Evolutionary conservation across 352 stramenopile species (phyloP), one percentile per base, ranked within the genome.

Genomic region (Pythium aphanidermatum): DNA sequence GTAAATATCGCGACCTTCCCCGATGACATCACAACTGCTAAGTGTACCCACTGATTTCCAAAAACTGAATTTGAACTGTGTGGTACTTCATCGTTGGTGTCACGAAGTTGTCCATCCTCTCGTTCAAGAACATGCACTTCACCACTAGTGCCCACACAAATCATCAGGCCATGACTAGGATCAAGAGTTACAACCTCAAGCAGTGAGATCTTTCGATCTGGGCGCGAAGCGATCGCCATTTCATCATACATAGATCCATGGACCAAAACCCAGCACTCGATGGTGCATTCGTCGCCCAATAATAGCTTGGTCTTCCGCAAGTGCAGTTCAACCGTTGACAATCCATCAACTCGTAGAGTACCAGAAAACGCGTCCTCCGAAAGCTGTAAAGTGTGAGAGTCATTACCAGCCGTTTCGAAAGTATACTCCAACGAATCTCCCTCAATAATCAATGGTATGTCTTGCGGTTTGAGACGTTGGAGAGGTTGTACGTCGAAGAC

Each of bases 401-500:
- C n/a, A n/a, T n/a, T n/a, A n/a, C n/a, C n/a, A n/a, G n/a, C n/a
- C n/a, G n/a, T n/a, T n/a, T n/a, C 34, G 25, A 80, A 37, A 26
- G 25, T 27, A 38, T 67, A 88, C 27, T 62, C 64, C 12, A 86
- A 40, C 0, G 37, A 29, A 33, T 68, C 58, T 7, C 76, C 76
- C 17, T 24, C 44, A 39, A 88, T 71, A 13, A 88, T 37, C 5
- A 86, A 50, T 9, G 76, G 74, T 1, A 33, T 26, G 19, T 66
- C 54, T 11, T 51, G 50, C 19, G 55, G 44, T 5, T 47, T 54
- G 0, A 39, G 49, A 23, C 51, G 39, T 1, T 47, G 38, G 1
- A 66, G 28, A 29, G 61, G 47, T 31, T 84, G 62, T 2, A 92
- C 74, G 48, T 92, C 79, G 42, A 76, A 89, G 2, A 57, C 57